Evolutionary conservation across 345 rosid species (phyloP).

Genomic region (Corchorus olitorius): DNA sequence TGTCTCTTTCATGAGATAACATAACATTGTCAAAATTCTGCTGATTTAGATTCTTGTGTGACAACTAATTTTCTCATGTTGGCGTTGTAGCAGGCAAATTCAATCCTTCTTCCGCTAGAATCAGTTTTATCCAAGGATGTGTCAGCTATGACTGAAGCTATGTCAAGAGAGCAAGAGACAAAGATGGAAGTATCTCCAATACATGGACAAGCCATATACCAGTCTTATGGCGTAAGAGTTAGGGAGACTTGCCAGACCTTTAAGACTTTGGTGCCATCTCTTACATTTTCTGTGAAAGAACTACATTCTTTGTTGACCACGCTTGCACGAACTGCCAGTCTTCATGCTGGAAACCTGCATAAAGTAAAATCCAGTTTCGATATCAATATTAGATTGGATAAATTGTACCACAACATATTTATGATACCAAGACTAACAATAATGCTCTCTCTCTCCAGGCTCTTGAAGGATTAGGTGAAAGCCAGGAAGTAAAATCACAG

Average conservation of each 20-base stretch:
- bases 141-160: slow-evolving; percentile 80
- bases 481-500: slow-evolving; percentile 64
- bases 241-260: slow-evolving; percentile 73
- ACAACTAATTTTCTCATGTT: slow-evolving; percentile 17
- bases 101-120: slow-evolving; percentile 78
- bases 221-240: slow-evolving; percentile 71
- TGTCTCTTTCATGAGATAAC: not conserved
- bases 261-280: slow-evolving; percentile 62
- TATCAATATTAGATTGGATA: slow-evolving; percentile 17
- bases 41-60: slow-evolving; percentile 10
- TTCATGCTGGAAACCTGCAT: slow-evolving; percentile 86
- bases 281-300: slow-evolving; percentile 57
- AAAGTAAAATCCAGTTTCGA: slow-evolving; percentile 47
- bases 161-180: slow-evolving; percentile 70
- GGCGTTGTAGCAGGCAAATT: slow-evolving; percentile 60
- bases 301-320: slow-evolving; percentile 60
- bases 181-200: slow-evolving; percentile 78
- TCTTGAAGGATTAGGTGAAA: slow-evolving; percentile 72
- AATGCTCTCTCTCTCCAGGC: slow-evolving; percentile 45
- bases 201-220: slow-evolving; percentile 92
- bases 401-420: slow-evolving; percentile 12
- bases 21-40: slow-evolving; percentile 16
- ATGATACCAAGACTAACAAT: not conserved
- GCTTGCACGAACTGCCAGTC: slow-evolving; percentile 86
- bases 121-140: slow-evolving; percentile 80